Evolutionary conservation across 2,329 filamentous ascomycete species (phyloP), one percentile per base, ranked within the genome.

Genomic region (Diaporthe eres): DNA sequence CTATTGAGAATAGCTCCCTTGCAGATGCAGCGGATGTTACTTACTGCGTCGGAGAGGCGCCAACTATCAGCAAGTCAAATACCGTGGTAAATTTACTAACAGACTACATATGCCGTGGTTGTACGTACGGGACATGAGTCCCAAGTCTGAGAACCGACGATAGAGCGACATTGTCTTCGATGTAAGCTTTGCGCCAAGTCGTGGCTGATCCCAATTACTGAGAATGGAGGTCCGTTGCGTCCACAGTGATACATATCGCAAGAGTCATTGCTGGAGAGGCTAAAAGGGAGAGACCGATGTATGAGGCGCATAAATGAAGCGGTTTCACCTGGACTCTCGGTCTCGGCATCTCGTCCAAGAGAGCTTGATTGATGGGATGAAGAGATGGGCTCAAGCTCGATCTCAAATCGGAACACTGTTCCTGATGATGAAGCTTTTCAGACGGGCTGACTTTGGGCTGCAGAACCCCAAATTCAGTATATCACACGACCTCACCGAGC

Each of bases 311-410:
- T 70, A 8, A 70, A 42, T 31, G 4, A 55, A 28, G 31, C 34
- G 8, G 65, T 70, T 70, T 70, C 65, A n/a, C 22, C 47, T 42
- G 31, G 34, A 55, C 13, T 42, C 22, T 42, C 8, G 37, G 34
- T 55, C n/a, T 28, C 65, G 34, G 49, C 65, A 70, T 70, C 49
- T 55, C 49, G 65, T 70, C 49, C 15, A 70, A 28, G n/a, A 28
- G 9, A 70, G 65, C 65, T 70, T 53, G 47, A 4, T 19, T 28
- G 8, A 42, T 70, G 34, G 47, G 65, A 70, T 17, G 65, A 19
- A 28, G 7, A 70, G 31, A 70, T 42, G 49, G 10, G 65, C n/a
- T 55, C 13, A 42, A 37, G n/a, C 49, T 70, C 34, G 4, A 53
- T 19, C n/a, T 42, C 65, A 13, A 42, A 70, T 70, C 65, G 65